phyloP scores from a whole-genome alignment of 208 protist genomes.

The Naegleria fowleri region DNA sequence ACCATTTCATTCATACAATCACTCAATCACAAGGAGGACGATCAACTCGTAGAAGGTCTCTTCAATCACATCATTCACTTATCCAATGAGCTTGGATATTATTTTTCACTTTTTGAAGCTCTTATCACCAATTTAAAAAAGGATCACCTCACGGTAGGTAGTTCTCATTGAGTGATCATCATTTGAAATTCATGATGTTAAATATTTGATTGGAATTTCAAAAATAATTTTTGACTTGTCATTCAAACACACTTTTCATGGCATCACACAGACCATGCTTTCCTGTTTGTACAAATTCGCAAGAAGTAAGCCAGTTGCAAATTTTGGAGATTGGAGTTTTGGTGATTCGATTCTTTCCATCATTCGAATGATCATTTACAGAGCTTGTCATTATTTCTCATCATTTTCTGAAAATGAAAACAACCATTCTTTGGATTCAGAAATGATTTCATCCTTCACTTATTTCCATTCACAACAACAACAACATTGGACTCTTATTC shows the following conservation, averaged over 20 bases:
- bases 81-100: background rate
- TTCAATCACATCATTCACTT: background rate
- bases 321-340: background rate
- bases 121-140: background rate
- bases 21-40: background rate
- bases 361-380: background rate
- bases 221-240: too few species aligned
- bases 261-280: background rate
- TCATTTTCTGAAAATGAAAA: too few species aligned
- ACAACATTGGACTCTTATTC: background rate
- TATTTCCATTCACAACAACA: background rate
- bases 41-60: background rate
- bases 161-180: too few species aligned
- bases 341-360: background rate
- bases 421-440: too few species aligned
- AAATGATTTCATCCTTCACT: too few species aligned
- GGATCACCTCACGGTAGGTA: background rate
- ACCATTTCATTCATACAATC: background rate
- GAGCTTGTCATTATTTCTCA: background rate
- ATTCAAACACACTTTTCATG: too few species aligned
- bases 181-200: too few species aligned
- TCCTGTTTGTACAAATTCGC: background rate
- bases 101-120: background rate
- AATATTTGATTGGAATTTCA: too few species aligned
- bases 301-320: background rate